Evolutionary conservation across 148 eudicot genomes (phyloP).

Genomic region (Silene conica): DNA sequence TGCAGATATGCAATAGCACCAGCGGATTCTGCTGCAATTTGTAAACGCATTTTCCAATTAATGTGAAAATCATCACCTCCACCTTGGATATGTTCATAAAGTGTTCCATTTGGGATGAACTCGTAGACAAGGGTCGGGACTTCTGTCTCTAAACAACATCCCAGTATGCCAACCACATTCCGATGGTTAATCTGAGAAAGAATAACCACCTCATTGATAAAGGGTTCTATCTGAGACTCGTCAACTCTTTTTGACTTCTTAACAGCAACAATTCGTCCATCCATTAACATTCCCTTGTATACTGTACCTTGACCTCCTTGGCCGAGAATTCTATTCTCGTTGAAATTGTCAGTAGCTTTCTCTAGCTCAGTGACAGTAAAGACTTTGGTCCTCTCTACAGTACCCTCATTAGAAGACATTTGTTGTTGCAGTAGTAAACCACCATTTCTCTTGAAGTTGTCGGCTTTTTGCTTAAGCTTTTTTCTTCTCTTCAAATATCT

Average conservation of each 20-base stretch:
- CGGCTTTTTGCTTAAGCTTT: slow-evolving; percentile 4
- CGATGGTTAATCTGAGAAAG: slow-evolving; percentile 23
- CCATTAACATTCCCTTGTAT: slow-evolving; percentile 13
- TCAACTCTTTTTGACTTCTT: slow-evolving; percentile 17
- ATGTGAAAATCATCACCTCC: slow-evolving; percentile 3
- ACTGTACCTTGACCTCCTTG: slow-evolving; percentile 23
- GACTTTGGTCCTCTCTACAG: slow-evolving; percentile 10
- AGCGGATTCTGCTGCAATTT: slow-evolving; percentile 22
- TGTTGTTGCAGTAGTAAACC: slow-evolving; percentile 19
- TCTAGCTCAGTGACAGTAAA: slow-evolving; percentile 11
- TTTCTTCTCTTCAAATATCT: slow-evolving; percentile 6
- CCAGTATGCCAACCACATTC: slow-evolving; percentile 18
- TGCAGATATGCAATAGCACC: slow-evolving; percentile 20
- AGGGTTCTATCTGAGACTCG: slow-evolving; percentile 16
- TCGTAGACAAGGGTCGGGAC: slow-evolving; percentile 20
- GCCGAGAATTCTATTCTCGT: slow-evolving; percentile 19
- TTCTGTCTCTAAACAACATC: slow-evolving; percentile 27
- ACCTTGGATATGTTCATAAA: slow-evolving; percentile 19
- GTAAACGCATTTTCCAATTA: slow-evolving; percentile 17
- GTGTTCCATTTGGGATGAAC: slow-evolving; percentile 17
- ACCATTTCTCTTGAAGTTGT: slow-evolving; percentile 17
- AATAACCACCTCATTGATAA: slow-evolving; percentile 20
- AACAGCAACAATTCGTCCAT: slow-evolving; percentile 18
- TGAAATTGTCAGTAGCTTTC: slow-evolving; percentile 12
- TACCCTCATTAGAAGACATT: slow-evolving; percentile 12